phyloP scores from a whole-genome alignment of 352 stramenopile genomes.

The Globisporangium camurandrum region DNA sequence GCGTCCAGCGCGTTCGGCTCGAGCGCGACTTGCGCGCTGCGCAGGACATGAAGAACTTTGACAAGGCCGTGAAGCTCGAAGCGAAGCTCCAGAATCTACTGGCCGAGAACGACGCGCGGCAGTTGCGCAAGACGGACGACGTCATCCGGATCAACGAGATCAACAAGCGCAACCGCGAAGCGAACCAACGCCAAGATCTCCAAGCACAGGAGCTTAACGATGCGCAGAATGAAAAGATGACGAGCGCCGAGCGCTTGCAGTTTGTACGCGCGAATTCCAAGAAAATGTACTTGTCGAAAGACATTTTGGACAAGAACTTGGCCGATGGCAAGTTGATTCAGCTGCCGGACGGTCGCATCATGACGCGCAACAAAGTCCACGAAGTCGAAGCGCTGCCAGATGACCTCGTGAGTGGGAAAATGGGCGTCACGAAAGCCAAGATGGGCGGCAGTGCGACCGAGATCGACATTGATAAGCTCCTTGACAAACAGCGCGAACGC shows the following conservation, averaged over 20 bases:
- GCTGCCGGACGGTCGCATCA: conserved; percentile 64
- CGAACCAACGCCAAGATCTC: conserved; percentile 79
- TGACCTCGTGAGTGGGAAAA: conserved; percentile 48
- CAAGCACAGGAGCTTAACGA: conserved; percentile 65
- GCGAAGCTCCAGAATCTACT: conserved; percentile 51
- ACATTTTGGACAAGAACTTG: conserved; percentile 82
- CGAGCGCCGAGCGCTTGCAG: conserved; percentile 71
- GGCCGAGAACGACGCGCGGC: conserved; percentile 58
- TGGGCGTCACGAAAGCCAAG: conserved; percentile 21
- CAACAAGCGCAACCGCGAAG: conserved; percentile 73
- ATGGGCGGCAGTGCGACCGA: conserved; percentile 28
- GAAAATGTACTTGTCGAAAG: conserved; percentile 78
- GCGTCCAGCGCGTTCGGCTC: conserved; percentile 70
- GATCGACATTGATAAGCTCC: conserved; percentile 68
- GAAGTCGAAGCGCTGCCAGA: conserved; percentile 76
- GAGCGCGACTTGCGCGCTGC: conserved; percentile 72
- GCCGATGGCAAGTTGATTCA: conserved; percentile 64
- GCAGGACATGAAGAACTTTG: conserved; percentile 84
- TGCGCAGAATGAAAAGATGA: conserved; percentile 73
- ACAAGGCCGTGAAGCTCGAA: conserved; percentile 73
- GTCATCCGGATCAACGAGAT: conserved; percentile 83
- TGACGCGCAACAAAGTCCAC: conserved; percentile 83
- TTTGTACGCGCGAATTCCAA: conserved; percentile 79
- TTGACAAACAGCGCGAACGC: conserved; percentile 61
- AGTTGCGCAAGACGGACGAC: conserved; percentile 73